Evolutionary conservation across 192 early-diverging fungal genomes (phyloP), one percentile per base, ranked within the genome.

Genomic region (Allomyces javanicus): DNA sequence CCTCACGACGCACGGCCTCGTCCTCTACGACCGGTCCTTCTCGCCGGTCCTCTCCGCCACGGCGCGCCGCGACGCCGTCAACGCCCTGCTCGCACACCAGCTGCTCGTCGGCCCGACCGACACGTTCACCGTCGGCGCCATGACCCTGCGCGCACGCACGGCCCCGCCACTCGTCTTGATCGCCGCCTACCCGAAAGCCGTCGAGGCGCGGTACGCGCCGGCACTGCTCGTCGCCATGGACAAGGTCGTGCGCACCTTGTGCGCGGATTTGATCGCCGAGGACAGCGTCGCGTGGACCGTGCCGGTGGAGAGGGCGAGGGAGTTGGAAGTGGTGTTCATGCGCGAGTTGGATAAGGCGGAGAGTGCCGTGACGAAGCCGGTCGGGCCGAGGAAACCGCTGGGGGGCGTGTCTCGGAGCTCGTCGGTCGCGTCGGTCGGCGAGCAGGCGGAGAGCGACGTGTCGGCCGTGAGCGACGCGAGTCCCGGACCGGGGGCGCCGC

Each of bases 1-100:
- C 64, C 73, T 90, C 9, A 94, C 91, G 27, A 89, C 86, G 69
- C 89, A 90, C 50, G 93, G 93, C 19, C 75, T 91, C 33, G 88
- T 94, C 24, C 81, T 96, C 25, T 96, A 89, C 89, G 79, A 83
- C 45, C 85, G 85, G 66, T 76, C 79, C 11, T 93, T 86, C 67
- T 71, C 79, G 4, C 14, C 64, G 43, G 14, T 43, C 25, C 17
- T 21, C 23, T 33, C 25, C 64, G 19, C 14, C 62, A 24, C 27
- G 9, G 65, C 83, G 19, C 67, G 68, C 3, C 78, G 72, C 14
- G 72, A 82, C 4, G 89, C 93, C 33, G 77, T 92, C 27, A 81
- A 91, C 72, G 72, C 77, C 12, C 78, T 93, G 17, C 84, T 93
- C 62, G 78, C 84, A 64, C 78, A 87, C 25, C 86, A 91, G 9